These are phyloP conservation scores for Lasiosphaeria hispida DNA, from an alignment of 495 filamentous ascomycete species.

Conservation along the genomic window DNA sequence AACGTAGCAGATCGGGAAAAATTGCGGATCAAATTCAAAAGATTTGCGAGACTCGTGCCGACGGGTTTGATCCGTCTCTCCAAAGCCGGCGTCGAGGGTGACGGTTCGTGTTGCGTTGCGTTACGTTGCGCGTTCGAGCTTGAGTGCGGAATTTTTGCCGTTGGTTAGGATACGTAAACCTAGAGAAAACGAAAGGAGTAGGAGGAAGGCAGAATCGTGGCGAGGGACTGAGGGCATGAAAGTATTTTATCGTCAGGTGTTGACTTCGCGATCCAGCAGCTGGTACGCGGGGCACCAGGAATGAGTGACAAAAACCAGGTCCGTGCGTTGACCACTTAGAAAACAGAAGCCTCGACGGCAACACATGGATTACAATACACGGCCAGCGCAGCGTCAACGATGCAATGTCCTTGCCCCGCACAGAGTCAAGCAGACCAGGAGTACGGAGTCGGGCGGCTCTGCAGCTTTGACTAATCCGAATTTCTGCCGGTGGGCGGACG, in stretches of 20 bases:
- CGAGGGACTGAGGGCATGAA: too few species aligned
- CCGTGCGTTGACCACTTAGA: too few species aligned
- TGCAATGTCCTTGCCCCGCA: too few species aligned
- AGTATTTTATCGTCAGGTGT: too few species aligned
- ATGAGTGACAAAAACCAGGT: too few species aligned
- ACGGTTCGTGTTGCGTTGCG: conserved; percentile 1
- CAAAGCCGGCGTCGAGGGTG: conserved; percentile 7
- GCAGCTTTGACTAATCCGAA: neutral
- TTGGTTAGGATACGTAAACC: neutral
- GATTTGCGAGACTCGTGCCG: conserved; percentile 7
- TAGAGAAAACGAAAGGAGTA: neutral
- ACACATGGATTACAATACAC: too few species aligned
- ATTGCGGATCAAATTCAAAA: neutral
- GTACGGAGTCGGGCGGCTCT: too few species aligned
- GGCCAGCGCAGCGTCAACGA: too few species aligned
- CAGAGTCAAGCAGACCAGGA: too few species aligned
- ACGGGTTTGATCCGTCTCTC: conserved; percentile 4
- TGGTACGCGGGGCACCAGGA: conserved; percentile 4
- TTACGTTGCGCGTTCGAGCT: conserved; percentile 3
- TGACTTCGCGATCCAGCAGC: too few species aligned
- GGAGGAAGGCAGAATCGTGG: neutral
- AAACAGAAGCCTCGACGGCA: too few species aligned
- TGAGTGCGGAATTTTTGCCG: conserved; percentile 7
- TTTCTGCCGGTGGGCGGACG: neutral
- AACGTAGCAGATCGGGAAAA: too few species aligned